Conservation (phyloP, 495 filamentous ascomycete species). For the Aspergillus bridgeri region DNA sequence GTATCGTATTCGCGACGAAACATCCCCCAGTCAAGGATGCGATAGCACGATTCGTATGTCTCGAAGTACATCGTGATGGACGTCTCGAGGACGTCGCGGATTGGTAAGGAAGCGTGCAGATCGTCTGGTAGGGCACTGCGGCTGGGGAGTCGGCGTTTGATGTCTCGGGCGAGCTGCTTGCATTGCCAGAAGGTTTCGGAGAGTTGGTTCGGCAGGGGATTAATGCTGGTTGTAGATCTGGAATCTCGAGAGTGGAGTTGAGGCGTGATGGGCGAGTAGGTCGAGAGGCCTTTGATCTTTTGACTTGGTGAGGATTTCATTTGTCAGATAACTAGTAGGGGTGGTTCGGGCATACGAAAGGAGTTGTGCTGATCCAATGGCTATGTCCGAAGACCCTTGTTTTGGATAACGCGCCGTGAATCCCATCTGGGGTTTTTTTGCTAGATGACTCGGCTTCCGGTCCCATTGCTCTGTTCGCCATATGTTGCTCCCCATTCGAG, state of each 20-base stretch:
- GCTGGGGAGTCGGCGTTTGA: slow-evolving; percentile 23
- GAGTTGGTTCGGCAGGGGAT: slow-evolving; percentile 13
- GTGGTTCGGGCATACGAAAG: no score
- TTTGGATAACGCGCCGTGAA: slow-evolving; percentile 25
- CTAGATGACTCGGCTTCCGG: no score
- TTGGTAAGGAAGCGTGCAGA: slow-evolving; percentile 19
- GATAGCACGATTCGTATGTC: slow-evolving; percentile 46
- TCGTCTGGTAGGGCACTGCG: slow-evolving; percentile 20
- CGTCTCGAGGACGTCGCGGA: slow-evolving; percentile 34
- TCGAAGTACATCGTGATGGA: slow-evolving; percentile 44
- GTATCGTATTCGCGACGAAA: slow-evolving; percentile 44
- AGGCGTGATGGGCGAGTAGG: neutral
- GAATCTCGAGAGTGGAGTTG: slow-evolving; percentile 7
- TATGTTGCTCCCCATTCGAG: no score
- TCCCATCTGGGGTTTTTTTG: slow-evolving; percentile 9
- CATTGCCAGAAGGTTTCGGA: slow-evolving; percentile 16
- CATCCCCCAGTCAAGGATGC: slow-evolving; percentile 44
- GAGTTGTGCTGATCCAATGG: slow-evolving; percentile 30
- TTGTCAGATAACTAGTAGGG: no score
- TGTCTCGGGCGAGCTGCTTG: slow-evolving; percentile 23
- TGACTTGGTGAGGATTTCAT: slow-evolving; percentile 15
- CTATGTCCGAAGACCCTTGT: slow-evolving; percentile 27
- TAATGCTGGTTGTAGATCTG: slow-evolving; percentile 15
- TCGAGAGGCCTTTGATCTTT: slow-evolving; percentile 22
- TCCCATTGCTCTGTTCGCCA: no score